Conservation (phyloP, 2,329 filamentous ascomycete genomes). For the Phyllosticta paracitricarpa region DNA sequence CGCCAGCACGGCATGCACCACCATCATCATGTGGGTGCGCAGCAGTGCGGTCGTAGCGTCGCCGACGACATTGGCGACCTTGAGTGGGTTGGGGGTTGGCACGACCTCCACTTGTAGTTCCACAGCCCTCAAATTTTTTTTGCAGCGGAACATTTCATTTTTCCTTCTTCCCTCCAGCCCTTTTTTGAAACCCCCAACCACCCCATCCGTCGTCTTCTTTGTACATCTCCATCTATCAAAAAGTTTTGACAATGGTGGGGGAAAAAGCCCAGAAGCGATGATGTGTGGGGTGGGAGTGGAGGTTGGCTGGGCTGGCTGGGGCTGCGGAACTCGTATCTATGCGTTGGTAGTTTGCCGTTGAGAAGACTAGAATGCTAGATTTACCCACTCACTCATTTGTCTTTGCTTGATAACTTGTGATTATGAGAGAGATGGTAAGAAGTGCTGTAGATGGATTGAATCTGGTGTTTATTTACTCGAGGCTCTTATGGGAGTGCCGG, state of each 20-base stretch:
- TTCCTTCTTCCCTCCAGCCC: background rate
- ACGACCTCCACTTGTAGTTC: conserved; percentile 54
- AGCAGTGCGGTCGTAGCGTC: conserved; percentile 23
- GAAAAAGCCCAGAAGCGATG: background rate
- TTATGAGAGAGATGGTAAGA: no score
- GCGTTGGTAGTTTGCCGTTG: conserved; percentile 10
- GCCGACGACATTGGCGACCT: conserved; percentile 63
- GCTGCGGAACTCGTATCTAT: conserved; percentile 10
- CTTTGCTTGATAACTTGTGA: no score
- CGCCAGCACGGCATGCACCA: conserved; percentile 31
- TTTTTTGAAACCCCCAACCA: no score
- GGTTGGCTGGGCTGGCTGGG: background rate
- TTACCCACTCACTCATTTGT: conserved; percentile 3
- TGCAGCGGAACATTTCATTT: background rate
- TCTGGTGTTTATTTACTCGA: no score
- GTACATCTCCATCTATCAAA: background rate
- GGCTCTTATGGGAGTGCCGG: no score
- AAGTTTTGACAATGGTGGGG: background rate
- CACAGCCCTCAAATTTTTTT: background rate
- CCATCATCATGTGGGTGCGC: conserved; percentile 12
- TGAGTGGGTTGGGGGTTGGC: conserved; percentile 94
- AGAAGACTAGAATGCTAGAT: conserved; percentile 11
- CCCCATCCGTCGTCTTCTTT: no score
- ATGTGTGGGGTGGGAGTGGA: no score
- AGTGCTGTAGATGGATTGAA: no score